phyloP scores from a whole-genome alignment of 805 yeast genomes.

The Saturnispora saitoi region DNA sequence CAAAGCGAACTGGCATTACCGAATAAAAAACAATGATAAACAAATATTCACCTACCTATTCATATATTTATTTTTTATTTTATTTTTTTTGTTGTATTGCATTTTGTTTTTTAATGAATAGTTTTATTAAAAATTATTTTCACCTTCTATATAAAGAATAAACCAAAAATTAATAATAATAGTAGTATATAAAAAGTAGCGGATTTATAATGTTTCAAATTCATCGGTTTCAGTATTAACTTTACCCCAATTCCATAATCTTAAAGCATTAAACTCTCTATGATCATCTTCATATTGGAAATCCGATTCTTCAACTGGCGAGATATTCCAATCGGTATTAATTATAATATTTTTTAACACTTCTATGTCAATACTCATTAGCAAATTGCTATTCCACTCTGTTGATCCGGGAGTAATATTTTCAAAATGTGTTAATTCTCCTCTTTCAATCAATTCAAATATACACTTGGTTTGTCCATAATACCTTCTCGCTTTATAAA shows the following conservation, averaged over 20 bases:
- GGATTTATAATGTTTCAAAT: conserved; percentile 1
- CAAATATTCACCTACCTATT: not conserved
- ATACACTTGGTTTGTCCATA: conserved; percentile 8
- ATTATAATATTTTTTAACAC: not conserved
- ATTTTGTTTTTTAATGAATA: not conserved
- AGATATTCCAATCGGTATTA: conserved; percentile 1
- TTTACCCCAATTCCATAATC: conserved; percentile 8
- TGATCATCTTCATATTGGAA: not conserved
- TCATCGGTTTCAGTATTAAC: conserved; percentile 1
- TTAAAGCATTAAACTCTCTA: not conserved
- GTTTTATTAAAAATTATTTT: not conserved
- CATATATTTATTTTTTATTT: not conserved
- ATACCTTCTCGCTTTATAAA: conserved; percentile 10
- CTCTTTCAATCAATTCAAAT: conserved; percentile 13
- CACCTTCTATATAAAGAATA: not conserved
- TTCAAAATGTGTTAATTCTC: conserved; percentile 2
- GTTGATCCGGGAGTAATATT: conserved; percentile 2
- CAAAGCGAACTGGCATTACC: conserved; percentile 21
- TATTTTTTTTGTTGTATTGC: not conserved
- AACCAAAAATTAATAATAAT: not conserved
- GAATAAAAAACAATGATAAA: conserved; percentile 1
- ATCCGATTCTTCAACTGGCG: not conserved
- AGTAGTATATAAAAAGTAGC: not conserved
- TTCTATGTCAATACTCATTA: conserved; percentile 4
- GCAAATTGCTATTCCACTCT: conserved; percentile 4